Evolutionary conservation across 352 stramenopile species (phyloP), one percentile per base, ranked within the genome.

Genomic region (Globisporangium emineosum): DNA sequence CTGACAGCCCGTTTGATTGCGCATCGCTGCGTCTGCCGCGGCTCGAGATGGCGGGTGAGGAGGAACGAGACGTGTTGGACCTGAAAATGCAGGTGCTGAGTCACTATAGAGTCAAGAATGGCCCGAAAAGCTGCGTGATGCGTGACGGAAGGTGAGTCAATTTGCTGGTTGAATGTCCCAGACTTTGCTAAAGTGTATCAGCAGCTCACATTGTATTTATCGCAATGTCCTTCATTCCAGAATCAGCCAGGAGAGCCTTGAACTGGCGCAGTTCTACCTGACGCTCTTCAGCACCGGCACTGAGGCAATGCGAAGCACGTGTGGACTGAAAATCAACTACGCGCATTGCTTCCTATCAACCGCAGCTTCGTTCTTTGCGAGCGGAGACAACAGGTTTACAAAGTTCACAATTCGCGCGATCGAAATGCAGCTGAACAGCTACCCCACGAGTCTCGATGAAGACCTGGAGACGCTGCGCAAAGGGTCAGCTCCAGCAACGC

Each of bases 1-100:
- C 68, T 0, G 70, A 88, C 23, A 97, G 96, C 68, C 79, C 88
- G 4, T 94, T 98, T 64, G 88, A 98, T 70, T 98, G 95, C 69
- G 80, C 82, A 5, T 40, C 66, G 5, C 42, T 96, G 43, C 65
- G 50, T 17, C 62, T 91, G 10, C 67, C 75, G 33, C 5, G 30
- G 1, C 27, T 78, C 2, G 23, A 59, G 9, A 7, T 19, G 23
- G 21, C 13, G 2, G 51, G 57, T 5, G 42, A 66, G 3, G 12
- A 45, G 37, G 37, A 45, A 45, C 37, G 15, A 45, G 37, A 70
- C 3, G 58, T 54, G 10, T 52, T 70, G 42, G 63, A 77, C 8
- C 45, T 57, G 23, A 82, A 81, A 54, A 51, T 19, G 21, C 59
- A n/a, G 42, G 69, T 72, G 10, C 43, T 80, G 50, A 35, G 60